These are phyloP conservation scores for Paramecium primaurelia DNA, from an alignment of 73 alveolate genomes.

Conservation along the genomic window DNA sequence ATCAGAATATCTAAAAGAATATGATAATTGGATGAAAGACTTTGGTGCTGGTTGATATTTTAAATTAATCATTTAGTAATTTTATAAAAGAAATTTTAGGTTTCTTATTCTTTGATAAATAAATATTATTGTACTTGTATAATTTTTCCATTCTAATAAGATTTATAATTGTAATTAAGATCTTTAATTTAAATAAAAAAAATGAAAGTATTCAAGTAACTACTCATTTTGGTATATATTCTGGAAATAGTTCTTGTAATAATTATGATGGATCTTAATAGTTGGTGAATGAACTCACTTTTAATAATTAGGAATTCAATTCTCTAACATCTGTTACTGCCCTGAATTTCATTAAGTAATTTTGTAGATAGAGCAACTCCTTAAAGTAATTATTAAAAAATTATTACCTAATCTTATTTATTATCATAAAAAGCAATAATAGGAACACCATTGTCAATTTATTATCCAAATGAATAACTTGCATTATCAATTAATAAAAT, in stretches of 20 bases:
- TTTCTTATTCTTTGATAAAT: too few relatives aligned
- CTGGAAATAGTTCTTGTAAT: not conserved
- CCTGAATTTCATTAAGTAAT: slow-evolving; percentile 20
- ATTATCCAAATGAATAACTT: slow-evolving; percentile 85
- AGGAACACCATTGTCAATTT: slow-evolving; percentile 88
- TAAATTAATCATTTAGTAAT: not conserved
- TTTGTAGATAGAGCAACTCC: slow-evolving; percentile 14
- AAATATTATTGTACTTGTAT: too few relatives aligned
- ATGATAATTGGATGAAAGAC: slow-evolving; percentile 86
- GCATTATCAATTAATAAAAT: slow-evolving; percentile 93
- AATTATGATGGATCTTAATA: not conserved
- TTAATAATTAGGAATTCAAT: not conserved
- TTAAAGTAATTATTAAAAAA: not conserved
- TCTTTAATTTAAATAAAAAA: not conserved
- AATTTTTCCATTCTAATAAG: not conserved
- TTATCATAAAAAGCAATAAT: slow-evolving; percentile 78
- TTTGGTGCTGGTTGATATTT: slow-evolving; percentile 61
- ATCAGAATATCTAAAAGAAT: slow-evolving; percentile 70
- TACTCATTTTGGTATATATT: not conserved
- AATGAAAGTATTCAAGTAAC: not conserved
- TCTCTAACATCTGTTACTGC: not conserved
- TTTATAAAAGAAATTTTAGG: too few relatives aligned
- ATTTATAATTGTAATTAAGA: not conserved
- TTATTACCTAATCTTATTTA: slow-evolving; percentile 70
- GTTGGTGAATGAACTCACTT: not conserved